Evolutionary conservation across 176 grass and related monocot genomes (phyloP).

Genomic region (Tuctoria greenei): DNA sequence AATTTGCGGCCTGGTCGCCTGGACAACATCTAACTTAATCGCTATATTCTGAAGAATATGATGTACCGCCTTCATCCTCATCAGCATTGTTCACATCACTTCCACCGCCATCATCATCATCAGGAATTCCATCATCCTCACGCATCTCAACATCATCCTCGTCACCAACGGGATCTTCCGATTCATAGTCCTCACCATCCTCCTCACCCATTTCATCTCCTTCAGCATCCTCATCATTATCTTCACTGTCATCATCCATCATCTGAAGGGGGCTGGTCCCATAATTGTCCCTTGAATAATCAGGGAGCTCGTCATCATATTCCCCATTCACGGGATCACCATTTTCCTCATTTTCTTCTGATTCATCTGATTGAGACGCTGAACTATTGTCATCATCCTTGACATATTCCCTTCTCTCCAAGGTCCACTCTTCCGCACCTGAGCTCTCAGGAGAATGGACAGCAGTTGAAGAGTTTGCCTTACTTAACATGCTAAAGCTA

Average conservation of each 20-base stretch:
- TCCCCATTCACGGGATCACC: slow-evolving; percentile 61
- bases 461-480: slow-evolving; percentile 30
- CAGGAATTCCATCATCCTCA: slow-evolving; percentile 47
- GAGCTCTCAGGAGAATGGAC: slow-evolving; percentile 70
- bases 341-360: slow-evolving; percentile 47
- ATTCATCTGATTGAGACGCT: slow-evolving; percentile 45
- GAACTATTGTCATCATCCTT: slow-evolving; percentile 53
- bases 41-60: slow-evolving; percentile 46
- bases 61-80: slow-evolving; percentile 37
- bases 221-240: slow-evolving; percentile 50
- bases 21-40: slow-evolving; percentile 21
- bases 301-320: slow-evolving; percentile 49
- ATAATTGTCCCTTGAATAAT: slow-evolving; percentile 48
- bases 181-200: slow-evolving; percentile 53
- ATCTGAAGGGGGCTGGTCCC: slow-evolving; percentile 33
- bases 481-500: slow-evolving; percentile 79
- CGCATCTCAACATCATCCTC: slow-evolving; percentile 44
- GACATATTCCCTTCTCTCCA: slow-evolving; percentile 59
- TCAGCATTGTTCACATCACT: neutral
- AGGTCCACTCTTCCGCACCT: slow-evolving; percentile 67
- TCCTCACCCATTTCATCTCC: slow-evolving; percentile 49
- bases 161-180: slow-evolving; percentile 29
- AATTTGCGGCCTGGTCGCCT: too few species aligned
- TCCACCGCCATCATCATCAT: slow-evolving; percentile 8
- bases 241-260: slow-evolving; percentile 47